Conservation (phyloP, 1,139 yeast species). For the Fermentozyma sake region DNA sequence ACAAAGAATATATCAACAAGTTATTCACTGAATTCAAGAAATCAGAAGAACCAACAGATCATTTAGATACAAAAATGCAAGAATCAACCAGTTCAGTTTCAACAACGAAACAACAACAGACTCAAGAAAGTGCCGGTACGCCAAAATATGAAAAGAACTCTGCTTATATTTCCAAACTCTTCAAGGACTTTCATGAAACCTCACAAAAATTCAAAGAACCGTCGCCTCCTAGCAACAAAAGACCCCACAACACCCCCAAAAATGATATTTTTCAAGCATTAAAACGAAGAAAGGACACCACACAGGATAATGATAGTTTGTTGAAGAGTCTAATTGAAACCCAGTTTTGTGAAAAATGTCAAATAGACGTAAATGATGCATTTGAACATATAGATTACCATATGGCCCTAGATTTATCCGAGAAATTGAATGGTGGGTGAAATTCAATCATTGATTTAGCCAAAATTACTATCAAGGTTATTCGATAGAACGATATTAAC, state of each 20-base stretch:
- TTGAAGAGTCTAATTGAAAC: constrained; percentile 15
- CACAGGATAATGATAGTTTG: constrained; percentile 4
- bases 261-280: constrained; percentile 20
- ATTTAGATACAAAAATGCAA: constrained; percentile 7
- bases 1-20: constrained; percentile 15
- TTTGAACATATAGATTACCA: constrained; percentile 42
- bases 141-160: constrained; percentile 5
- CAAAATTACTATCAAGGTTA: too few species aligned
- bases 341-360: constrained; percentile 25
- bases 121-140: constrained; percentile 1
- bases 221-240: constrained; percentile 1
- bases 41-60: constrained; percentile 2
- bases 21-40: constrained; percentile 19
- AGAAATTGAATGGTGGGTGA: constrained; percentile 19
- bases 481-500: too few species aligned
- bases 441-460: too few species aligned
- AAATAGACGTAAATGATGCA: constrained; percentile 22
- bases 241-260: constrained; percentile 2
- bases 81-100: constrained; percentile 2
- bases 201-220: too few species aligned
- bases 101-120: constrained; percentile 1
- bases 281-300: constrained; percentile 8
- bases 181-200: too few species aligned
- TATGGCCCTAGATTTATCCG: constrained; percentile 34
- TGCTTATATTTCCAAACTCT: too few species aligned